These are phyloP conservation scores for Batrachochytrium dendrobatidis DNA, from an alignment of 371 early-diverging fungal genomes.

Conservation along the genomic window DNA sequence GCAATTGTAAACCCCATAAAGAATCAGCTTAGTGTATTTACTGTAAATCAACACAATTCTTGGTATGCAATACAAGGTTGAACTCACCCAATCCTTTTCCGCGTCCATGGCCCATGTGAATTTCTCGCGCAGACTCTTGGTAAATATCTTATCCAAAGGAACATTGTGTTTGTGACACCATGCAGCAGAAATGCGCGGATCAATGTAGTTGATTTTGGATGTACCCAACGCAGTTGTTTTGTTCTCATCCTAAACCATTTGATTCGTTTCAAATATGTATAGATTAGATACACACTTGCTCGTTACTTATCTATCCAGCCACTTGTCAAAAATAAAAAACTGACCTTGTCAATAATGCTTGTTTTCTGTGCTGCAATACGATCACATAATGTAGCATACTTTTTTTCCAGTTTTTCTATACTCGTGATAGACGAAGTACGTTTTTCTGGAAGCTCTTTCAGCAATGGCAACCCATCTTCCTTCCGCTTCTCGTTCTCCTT, in stretches of 20 bases:
- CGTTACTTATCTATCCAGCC: background rate
- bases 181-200: constrained; percentile 89
- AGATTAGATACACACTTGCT: background rate
- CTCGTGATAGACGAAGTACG: constrained; percentile 31
- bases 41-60: too few relatives aligned
- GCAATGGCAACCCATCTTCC: constrained; percentile 14
- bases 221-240: constrained; percentile 96
- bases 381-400: constrained; percentile 59
- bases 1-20: background rate
- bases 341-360: constrained; percentile 66
- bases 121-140: constrained; percentile 81
- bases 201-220: constrained; percentile 96
- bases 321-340: background rate
- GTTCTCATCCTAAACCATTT: constrained; percentile 72
- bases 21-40: too few relatives aligned
- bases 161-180: constrained; percentile 88
- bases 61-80: too few relatives aligned
- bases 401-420: constrained; percentile 54
- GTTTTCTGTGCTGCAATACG: constrained; percentile 58
- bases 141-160: constrained; percentile 89
- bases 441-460: constrained; percentile 13
- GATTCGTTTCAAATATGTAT: background rate
- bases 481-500: constrained; percentile 38
- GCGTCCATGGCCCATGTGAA: constrained; percentile 86
- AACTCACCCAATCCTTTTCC: constrained; percentile 18